Evolutionary conservation across 1,139 yeast genomes (phyloP), one percentile per base, ranked within the genome.

Genomic region (Groenewaldozyma auringiensis): DNA sequence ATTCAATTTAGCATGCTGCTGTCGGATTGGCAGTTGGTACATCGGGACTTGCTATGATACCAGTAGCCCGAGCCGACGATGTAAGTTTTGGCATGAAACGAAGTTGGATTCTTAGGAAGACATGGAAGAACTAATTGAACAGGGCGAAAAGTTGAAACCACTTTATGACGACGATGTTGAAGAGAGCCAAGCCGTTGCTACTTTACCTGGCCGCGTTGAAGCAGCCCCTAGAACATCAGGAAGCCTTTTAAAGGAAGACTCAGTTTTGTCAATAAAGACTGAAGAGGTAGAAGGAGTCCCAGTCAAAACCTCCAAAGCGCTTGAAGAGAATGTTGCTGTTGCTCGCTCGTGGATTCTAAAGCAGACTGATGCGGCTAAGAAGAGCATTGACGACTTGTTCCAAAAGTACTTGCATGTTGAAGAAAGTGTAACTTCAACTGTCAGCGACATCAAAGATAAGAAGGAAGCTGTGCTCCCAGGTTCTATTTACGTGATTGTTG

Each of bases 381-480:
- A 55, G 6, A 63, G 64, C 18, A 61, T 75, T 17, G 72, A 75
- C 45, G 62, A 64, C 2, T 62, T 65, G n/a, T 76, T 82, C 47
- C 61, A 69, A 39, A 67, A 67, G 42, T 79, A 78, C 56, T 74
- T 81, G 54, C 65, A 69, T 22, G 75, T 77, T 4, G 96, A 89
- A 65, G 74, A 81, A 58, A 68, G 73, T 49, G 78, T 87, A 42
- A 77, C 88, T 4, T 62, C 72, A 29, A 82, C 94, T 1, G 67
- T 88, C 16, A 76, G 92, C 25, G 72, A 72, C 18, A 71, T 92
- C 54, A 92, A 84, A 63, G 76, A 79, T 54, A 79, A 74, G 53
- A 69, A 75, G 44, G 97, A 88, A 64, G 85, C 80, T 50, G 66
- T 89, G 45, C 69, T 84, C 41, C 95, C 96, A 9, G 87, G 86